Percentiles rank a stretch among this genome's conserved stretches.
These are phyloP conservation scores for Hymenotorrendiella dingleyae DNA, from an alignment of 2,329 filamentous ascomycete species.

Conservation along the genomic window DNA sequence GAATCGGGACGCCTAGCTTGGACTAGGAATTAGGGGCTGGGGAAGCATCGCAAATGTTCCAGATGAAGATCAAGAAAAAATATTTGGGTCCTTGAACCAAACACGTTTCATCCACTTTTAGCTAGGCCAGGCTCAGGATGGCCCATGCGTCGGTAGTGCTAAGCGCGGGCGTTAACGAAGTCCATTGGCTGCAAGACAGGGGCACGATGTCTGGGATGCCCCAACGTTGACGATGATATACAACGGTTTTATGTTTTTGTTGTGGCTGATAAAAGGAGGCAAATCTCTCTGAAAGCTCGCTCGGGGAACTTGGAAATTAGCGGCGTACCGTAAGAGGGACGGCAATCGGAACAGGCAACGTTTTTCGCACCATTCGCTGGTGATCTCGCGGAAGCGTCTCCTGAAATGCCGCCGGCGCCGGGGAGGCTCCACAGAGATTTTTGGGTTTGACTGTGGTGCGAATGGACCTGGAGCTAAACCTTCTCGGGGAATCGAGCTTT, in stretches of 20 bases:
- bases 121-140: too few species aligned
- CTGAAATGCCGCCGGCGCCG: constrained; percentile 21
- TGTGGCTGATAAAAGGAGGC: constrained; percentile 8
- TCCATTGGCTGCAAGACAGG: background rate
- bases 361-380: background rate
- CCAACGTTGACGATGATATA: constrained; percentile 6
- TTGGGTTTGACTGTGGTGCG: constrained; percentile 1
- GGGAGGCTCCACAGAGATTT: too few species aligned
- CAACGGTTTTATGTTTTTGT: constrained; percentile 9
- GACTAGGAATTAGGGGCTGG: constrained; percentile 1
- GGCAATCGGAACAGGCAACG: background rate
- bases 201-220: background rate
- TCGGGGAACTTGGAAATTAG: background rate
- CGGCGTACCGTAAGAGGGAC: background rate
- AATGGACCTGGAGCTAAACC: constrained; percentile 3
- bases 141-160: too few species aligned
- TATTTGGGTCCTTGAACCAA: background rate
- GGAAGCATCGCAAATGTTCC: constrained; percentile 15
- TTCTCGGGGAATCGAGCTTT: background rate
- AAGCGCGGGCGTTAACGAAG: constrained; percentile 3
- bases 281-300: constrained; percentile 1
- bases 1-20: constrained; percentile 15
- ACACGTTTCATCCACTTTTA: constrained; percentile 2
- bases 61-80: constrained; percentile 6
- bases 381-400: constrained; percentile 18